Conservation (phyloP, 2,329 filamentous ascomycete species). For the Stromatinia cepivora region DNA sequence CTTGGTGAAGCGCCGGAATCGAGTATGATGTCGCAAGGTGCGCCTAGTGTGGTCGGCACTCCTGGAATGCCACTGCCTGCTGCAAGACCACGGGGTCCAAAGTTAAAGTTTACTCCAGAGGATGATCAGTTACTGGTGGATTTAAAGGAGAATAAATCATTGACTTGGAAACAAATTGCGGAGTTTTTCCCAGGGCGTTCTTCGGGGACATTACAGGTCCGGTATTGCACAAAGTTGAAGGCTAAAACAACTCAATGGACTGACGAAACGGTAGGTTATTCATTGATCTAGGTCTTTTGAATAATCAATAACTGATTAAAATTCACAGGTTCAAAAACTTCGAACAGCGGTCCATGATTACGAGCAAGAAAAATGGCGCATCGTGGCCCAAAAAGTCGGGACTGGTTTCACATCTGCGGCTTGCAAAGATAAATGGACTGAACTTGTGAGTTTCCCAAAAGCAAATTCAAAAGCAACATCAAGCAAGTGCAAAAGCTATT, state of each 20-base stretch:
- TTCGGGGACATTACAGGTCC: constrained; percentile 86
- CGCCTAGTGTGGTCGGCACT: constrained; percentile 83
- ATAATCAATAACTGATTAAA: constrained; percentile 32
- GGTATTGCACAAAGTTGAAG: constrained; percentile 93
- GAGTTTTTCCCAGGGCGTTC: constrained; percentile 93
- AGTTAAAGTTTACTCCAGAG: constrained; percentile 90
- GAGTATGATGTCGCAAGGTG: constrained; percentile 52
- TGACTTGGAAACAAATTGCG: constrained; percentile 97
- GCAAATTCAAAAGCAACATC: background rate
- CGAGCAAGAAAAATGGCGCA: constrained; percentile 90
- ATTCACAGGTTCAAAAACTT: constrained; percentile 69
- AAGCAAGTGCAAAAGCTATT: background rate
- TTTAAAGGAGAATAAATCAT: constrained; percentile 88
- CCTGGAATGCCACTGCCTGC: constrained; percentile 85
- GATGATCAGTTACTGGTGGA: constrained; percentile 87
- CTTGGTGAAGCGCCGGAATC: constrained; percentile 51
- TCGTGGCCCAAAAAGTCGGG: constrained; percentile 87
- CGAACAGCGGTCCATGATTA: constrained; percentile 77
- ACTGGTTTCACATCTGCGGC: constrained; percentile 84
- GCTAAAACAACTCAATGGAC: constrained; percentile 93
- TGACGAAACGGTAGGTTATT: constrained; percentile 79
- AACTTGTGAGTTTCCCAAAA: constrained; percentile 31
- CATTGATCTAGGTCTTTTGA: background rate
- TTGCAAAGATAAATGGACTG: constrained; percentile 64
- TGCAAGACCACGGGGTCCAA: constrained; percentile 77